Evolutionary conservation across 768 basidiomycete species (phyloP).

Genomic region (Macrolepiota dolichaula): DNA sequence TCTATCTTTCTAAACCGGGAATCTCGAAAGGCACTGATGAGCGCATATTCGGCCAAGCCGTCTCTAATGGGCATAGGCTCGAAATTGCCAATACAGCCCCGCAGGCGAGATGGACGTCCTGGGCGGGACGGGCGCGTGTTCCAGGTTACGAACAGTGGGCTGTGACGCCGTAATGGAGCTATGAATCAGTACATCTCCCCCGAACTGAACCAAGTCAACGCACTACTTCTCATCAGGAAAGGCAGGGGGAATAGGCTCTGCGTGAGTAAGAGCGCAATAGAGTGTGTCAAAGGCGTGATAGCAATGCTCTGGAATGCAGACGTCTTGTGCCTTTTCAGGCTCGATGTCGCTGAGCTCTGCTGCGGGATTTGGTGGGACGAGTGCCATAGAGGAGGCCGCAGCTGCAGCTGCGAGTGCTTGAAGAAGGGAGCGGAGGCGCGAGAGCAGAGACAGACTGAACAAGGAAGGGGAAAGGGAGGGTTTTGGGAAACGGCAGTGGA

Average conservation of each 20-base stretch:
- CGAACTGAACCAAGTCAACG: slow-evolving; percentile 21
- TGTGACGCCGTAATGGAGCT: slow-evolving; percentile 23
- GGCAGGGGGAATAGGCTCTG: slow-evolving; percentile 52
- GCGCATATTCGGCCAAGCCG: slow-evolving; percentile 86
- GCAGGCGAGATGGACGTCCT: slow-evolving; percentile 58
- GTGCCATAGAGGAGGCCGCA: slow-evolving; percentile 43
- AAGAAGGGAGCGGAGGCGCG: slow-evolving; percentile 9
- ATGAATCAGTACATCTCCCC: background rate
- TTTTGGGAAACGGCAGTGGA: background rate
- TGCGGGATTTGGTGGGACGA: slow-evolving; percentile 49
- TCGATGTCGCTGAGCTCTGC: slow-evolving; percentile 29
- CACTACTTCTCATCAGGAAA: slow-evolving; percentile 81
- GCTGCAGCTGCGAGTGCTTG: slow-evolving; percentile 9
- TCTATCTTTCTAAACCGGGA: slow-evolving; percentile 80
- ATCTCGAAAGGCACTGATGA: slow-evolving; percentile 89
- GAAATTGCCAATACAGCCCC: slow-evolving; percentile 97
- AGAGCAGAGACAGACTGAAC: slow-evolving; percentile 11
- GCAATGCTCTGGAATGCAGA: slow-evolving; percentile 73
- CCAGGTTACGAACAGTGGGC: slow-evolving; percentile 98
- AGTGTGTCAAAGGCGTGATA: slow-evolving; percentile 80
- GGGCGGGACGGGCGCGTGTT: slow-evolving; percentile 66
- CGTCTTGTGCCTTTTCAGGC: slow-evolving; percentile 29
- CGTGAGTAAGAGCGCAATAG: slow-evolving; percentile 67
- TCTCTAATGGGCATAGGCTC: slow-evolving; percentile 67
- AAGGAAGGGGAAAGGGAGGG: background rate